Evolutionary conservation across 148 eudicot genomes (phyloP), one percentile per base, ranked within the genome.

Genomic region (Rhododendron ovatum): DNA sequence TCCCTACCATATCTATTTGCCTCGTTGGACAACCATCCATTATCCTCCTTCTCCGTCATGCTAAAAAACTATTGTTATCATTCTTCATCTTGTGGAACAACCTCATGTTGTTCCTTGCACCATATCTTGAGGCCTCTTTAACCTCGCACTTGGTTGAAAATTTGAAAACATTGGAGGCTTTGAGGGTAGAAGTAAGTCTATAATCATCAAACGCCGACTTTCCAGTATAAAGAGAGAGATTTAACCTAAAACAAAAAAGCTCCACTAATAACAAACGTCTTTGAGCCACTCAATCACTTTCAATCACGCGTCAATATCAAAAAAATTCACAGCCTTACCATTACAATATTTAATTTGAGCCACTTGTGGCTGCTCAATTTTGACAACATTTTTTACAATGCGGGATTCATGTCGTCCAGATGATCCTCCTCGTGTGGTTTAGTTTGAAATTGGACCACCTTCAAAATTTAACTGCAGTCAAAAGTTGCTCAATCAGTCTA

Each of bases 161-260:
- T 41, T 41, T 41, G 45, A 55, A 17, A 55, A 55, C 20, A 55
- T 55, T 5, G 1, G 61, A 55, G 5, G 24, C 22, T 55, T 55
- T 55, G 61, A 55, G 22, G 17, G 57, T 53, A 53, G 57, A 53
- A 53, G 12, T 53, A 53, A 15, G 20, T 53, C 4, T 53, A 2
- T 50, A 20, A 55, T 18, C 61, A 18, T 55, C 61, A 55, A 55
- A 18, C 61, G 24, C 17, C 0, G 22, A 17, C 61, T 15, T 4
- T 55, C 50, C 50, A 5, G 45, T 41, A 41, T 47, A 90, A 83
- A 37, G 88, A 82, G 88, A 82, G 41, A 93, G 33, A 82, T 94
- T 85, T 39, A 94, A 89, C 95, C 98, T 94, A 87, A 85, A 85
- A 55, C 39, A 30, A 30, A 53, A 24, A 57, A 7, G 13, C 33